Conservation (phyloP, 768 basidiomycete species). For the Tubosaeta brunneosetosa region DNA sequence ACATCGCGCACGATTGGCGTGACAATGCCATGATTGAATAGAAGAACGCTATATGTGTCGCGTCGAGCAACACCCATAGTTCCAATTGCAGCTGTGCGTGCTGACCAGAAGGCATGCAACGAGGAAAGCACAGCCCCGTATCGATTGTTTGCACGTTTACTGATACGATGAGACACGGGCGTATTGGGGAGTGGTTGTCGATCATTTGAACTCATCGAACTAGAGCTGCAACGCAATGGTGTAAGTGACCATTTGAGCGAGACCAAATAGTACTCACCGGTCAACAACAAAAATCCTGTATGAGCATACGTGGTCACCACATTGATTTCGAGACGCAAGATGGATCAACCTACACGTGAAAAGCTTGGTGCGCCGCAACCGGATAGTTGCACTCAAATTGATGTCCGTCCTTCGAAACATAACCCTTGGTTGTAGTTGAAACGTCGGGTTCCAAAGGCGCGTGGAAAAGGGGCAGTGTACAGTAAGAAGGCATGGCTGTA, state of each 20-base stretch:
- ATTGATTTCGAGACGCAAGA: not conserved
- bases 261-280: constrained; percentile 27
- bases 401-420: constrained; percentile 56
- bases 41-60: constrained; percentile 54
- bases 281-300: constrained; percentile 54
- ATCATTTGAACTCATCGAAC: constrained; percentile 44
- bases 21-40: constrained; percentile 42
- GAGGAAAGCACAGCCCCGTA: constrained; percentile 58
- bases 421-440: constrained; percentile 36
- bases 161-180: constrained; percentile 37
- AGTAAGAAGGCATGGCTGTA: constrained; percentile 48
- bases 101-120: constrained; percentile 51
- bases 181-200: constrained; percentile 41
- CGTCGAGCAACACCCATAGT: constrained; percentile 30
- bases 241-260: not conserved
- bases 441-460: too few relatives aligned
- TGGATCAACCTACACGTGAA: constrained; percentile 50
- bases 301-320: not conserved
- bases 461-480: constrained; percentile 53
- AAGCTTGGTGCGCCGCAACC: constrained; percentile 49
- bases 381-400: constrained; percentile 52
- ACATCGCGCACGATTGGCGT: constrained; percentile 43
- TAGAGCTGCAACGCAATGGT: too few relatives aligned
- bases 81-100: constrained; percentile 37
- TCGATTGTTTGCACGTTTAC: constrained; percentile 38